Base-by-base conservation (phyloP, 805 yeast species). In the Wickerhamiella kurtzmanii region DNA sequence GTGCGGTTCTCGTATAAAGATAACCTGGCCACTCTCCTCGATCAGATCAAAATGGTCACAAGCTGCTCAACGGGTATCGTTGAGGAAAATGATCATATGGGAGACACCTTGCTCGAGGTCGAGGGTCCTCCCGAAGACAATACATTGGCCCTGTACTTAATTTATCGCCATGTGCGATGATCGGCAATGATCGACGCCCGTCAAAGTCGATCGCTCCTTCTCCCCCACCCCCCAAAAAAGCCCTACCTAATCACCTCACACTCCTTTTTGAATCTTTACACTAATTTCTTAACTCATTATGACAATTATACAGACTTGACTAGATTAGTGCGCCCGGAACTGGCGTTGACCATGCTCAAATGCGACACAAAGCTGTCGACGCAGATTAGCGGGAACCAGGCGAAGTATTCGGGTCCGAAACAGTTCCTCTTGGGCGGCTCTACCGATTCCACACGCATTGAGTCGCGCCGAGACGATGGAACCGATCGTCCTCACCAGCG, bases 51-150 rank as follows among this genome's bases (percentile, higher is more conserved):
- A 19, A 41, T 49, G 11, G 56, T 55, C 9, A 53, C 59, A 1
- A 22, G 11, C 19, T 37, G 16, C 9, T n/a, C 21, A 38, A 16
- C 36, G 41, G 41, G 16, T 47, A 36, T 20, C n/a, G 20, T 17
- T 15, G 47, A 41, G 32, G 51, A 43, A 16, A 49, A 35, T 49
- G 76, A 71, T 35, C 73, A 72, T 17, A 67, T 66, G 20, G 64
- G 70, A 32, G 84, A 80, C 54, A 67, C 94, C 53, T 75, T 74
- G 54, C 66, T 85, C 50, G 76, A 82, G 1, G 68, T 86, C 45
- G 75, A 76, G 20, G 94, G 95, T 3, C 66, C 80, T 0, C 68
- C 77, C 13, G 73, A 70, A 54, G 77, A 83, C 3, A 80, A 82
- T 50, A 25, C 48, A 36, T 45, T 56, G 43, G 59, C 58, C 9